These are phyloP conservation scores for Acanthamoeba healyi DNA, from an alignment of 208 protist species.

Conservation along the genomic window DNA sequence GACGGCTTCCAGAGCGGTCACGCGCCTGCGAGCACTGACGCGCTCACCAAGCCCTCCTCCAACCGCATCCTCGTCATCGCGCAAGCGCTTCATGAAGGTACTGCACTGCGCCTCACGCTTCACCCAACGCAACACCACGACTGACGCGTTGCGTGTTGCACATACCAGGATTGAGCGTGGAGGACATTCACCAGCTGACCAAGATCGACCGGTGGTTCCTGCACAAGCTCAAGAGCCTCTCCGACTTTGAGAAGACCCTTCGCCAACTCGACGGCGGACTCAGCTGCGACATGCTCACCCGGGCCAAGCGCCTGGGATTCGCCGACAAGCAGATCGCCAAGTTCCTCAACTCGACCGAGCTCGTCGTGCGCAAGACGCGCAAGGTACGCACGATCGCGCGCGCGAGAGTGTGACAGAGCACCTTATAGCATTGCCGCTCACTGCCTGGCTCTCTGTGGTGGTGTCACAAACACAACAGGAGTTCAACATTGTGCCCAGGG, in stretches of 20 bases:
- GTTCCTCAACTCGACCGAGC: constrained; percentile 76
- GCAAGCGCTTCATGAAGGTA: constrained; percentile 86
- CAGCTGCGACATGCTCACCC: constrained; percentile 87
- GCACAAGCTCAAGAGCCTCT: constrained; percentile 96
- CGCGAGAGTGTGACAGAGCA: no score
- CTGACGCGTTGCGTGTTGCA: no score
- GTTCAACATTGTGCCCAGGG: constrained; percentile 91
- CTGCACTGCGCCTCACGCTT: no score
- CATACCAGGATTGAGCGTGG: constrained; percentile 88
- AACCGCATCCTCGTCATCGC: constrained; percentile 89
- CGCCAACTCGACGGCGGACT: neutral
- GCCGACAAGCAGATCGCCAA: constrained; percentile 95
- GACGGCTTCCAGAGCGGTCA: constrained; percentile 77
- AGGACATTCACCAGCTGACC: constrained; percentile 94
- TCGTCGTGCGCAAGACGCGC: constrained; percentile 79
- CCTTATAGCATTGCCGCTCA: no score
- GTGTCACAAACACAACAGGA: constrained; percentile 37
- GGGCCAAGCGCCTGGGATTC: constrained; percentile 96
- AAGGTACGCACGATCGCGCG: constrained; percentile 59
- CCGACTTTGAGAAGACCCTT: constrained; percentile 79
- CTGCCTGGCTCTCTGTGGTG: no score
- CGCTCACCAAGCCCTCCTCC: constrained; percentile 86
- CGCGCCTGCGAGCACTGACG: constrained; percentile 80
- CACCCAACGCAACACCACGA: neutral
- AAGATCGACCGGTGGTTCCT: constrained; percentile 98